Percentiles rank a stretch among this genome's conserved stretches.
These are phyloP conservation scores for Meyerozyma elateridarum DNA, from an alignment of 1,139 yeast species.

Conservation along the genomic window DNA sequence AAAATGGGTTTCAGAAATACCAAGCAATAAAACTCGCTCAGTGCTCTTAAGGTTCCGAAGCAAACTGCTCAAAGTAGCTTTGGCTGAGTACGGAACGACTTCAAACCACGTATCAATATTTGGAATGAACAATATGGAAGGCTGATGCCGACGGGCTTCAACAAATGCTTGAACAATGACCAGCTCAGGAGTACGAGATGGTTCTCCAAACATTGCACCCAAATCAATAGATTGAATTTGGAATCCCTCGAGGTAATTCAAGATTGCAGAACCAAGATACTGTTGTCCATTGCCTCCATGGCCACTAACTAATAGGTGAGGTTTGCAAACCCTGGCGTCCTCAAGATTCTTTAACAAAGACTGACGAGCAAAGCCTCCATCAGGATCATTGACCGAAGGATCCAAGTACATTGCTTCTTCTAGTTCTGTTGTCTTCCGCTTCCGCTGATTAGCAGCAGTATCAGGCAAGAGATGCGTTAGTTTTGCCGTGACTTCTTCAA, in stretches of 20 bases:
- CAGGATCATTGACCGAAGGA: constrained; percentile 50
- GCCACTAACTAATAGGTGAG: constrained; percentile 74
- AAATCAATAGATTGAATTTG: constrained; percentile 85
- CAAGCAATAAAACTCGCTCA: constrained; percentile 75
- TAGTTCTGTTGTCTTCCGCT: constrained; percentile 50
- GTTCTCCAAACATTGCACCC: constrained; percentile 72
- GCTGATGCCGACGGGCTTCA: constrained; percentile 88
- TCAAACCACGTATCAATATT: constrained; percentile 74
- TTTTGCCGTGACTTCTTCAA: constrained; percentile 42
- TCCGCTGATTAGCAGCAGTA: constrained; percentile 26
- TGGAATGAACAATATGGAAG: constrained; percentile 81
- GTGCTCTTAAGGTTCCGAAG: constrained; percentile 64
- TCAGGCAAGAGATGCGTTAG: constrained; percentile 63
- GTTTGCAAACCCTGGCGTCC: constrained; percentile 71
- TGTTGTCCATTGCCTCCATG: constrained; percentile 83
- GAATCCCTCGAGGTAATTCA: constrained; percentile 83
- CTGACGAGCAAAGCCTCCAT: constrained; percentile 67
- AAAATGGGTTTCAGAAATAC: constrained; percentile 55
- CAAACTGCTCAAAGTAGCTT: constrained; percentile 66
- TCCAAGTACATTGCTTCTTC: constrained; percentile 71
- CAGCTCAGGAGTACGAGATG: constrained; percentile 81
- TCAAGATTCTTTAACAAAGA: constrained; percentile 56
- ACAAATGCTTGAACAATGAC: constrained; percentile 77
- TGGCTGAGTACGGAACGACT: constrained; percentile 65
- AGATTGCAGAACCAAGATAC: constrained; percentile 76